A percentile compares a stretch with the other conserved stretches of the same genome.
Evolutionary conservation across 2,329 filamentous ascomycete species (phyloP).

Genomic region (Colletotrichum siamense): DNA sequence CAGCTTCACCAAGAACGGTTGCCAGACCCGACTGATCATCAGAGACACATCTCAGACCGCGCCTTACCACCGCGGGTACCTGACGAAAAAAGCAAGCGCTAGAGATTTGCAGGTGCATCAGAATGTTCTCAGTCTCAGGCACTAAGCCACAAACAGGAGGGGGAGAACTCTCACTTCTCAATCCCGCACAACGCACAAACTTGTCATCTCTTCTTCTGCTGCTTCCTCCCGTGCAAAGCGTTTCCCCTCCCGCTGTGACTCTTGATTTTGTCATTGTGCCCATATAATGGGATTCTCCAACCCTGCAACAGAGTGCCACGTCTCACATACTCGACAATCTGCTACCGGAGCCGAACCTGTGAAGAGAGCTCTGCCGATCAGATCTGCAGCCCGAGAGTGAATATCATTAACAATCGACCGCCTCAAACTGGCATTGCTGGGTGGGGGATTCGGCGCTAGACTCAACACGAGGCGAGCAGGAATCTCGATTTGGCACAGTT

Average conservation of each 20-base stretch:
- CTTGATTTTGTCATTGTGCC: background rate
- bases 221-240: background rate
- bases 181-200: background rate
- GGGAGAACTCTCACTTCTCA: background rate
- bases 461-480: slow-evolving; percentile 1
- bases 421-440: background rate
- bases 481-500: background rate
- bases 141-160: background rate
- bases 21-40: slow-evolving; percentile 4
- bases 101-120: background rate
- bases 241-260: background rate
- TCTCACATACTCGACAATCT: slow-evolving; percentile 15
- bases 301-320: slow-evolving; percentile 1
- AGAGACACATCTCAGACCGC: slow-evolving; percentile 15
- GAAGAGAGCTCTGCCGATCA: background rate
- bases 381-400: slow-evolving; percentile 1
- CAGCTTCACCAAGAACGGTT: slow-evolving; percentile 6
- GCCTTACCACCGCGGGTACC: slow-evolving; percentile 12
- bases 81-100: slow-evolving; percentile 8
- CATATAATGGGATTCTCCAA: background rate
- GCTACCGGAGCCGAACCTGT: background rate
- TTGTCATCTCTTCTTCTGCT: background rate
- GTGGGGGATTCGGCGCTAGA: slow-evolving; percentile 7
- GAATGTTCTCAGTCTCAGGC: background rate
- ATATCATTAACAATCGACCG: background rate